Evolutionary conservation across 1,139 yeast genomes (phyloP), one percentile per base, ranked within the genome.

Genomic region (Yamadazyma atmosphaerica): DNA sequence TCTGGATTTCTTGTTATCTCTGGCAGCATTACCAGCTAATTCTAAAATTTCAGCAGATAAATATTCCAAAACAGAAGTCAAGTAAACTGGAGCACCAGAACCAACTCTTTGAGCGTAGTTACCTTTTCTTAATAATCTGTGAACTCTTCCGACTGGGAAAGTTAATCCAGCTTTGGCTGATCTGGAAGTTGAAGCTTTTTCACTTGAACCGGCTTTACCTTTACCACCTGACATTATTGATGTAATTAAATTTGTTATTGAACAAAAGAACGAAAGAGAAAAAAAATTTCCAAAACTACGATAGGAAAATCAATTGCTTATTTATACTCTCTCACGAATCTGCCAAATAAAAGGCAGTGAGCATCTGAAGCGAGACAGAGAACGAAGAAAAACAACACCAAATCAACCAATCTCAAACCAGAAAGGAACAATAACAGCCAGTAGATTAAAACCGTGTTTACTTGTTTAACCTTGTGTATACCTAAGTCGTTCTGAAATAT

Each of bases 1-100:
- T 76, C 79, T 74, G 64, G 77, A 61, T 67, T 74, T 72, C 63
- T 71, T 74, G 70, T 72, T 72, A 73, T 77, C 74, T 63, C 79
- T 68, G 46, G 71, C 81, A 61, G 75, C 79, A 68, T 72, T 73
- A 70, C 78, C 77, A 47, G 77, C 77, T 63, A 72, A 72, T 63
- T 72, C 77, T 62, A 73, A 72, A 56, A 72, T 72, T 68, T 72
- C 79, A 53, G 78, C 77, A 46, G 76, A 68, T 61, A 72, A 71
- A 61, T 72, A 72, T 59, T 72, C 77, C 56, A 72, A 69, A 38
- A 72, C 77, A 39, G 77, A 71, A 47, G 77, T 71, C 58, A 72
- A 70, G 68, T 72, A 72, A 36, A 72, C 77, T 60, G 77, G 77
- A 45, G 77, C 77, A 63, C 77, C 77, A 47, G 77, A 70, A 63